phyloP scores from a whole-genome alignment of 345 rosid species.

The Citrus medica region DNA sequence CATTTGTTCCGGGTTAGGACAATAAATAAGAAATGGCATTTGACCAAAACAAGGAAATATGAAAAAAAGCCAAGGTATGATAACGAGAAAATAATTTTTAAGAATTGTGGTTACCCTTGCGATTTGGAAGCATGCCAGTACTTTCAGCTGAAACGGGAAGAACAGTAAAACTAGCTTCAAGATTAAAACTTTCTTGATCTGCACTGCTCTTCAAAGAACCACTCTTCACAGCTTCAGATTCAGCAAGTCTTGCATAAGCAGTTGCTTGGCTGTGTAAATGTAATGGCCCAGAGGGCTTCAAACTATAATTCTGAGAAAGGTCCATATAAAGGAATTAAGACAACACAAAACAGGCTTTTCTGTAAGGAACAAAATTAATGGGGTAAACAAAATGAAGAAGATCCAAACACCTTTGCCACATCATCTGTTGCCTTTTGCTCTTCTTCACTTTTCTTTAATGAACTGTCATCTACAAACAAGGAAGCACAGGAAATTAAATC shows the following conservation, averaged over 20 bases:
- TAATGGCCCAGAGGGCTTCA: slow-evolving; percentile 31
- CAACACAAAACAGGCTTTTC: neutral
- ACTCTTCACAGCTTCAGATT: slow-evolving; percentile 34
- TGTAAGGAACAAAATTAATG: neutral
- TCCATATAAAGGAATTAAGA: slow-evolving; percentile 1
- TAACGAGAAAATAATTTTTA: neutral
- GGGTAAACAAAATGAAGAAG: neutral
- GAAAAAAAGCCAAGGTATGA: neutral
- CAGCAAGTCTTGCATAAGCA: slow-evolving; percentile 58
- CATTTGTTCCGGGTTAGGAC: neutral
- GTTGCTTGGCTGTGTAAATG: slow-evolving; percentile 70
- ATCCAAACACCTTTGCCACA: slow-evolving; percentile 37
- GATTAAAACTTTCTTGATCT: slow-evolving; percentile 24
- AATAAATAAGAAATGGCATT: neutral
- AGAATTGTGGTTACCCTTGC: slow-evolving; percentile 37
- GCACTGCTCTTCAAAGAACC: slow-evolving; percentile 19
- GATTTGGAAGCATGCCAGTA: slow-evolving; percentile 69
- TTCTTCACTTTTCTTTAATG: slow-evolving; percentile 26
- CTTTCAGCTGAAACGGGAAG: slow-evolving; percentile 87
- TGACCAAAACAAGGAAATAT: neutral
- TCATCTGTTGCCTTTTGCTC: slow-evolving; percentile 23
- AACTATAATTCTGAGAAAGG: slow-evolving; percentile 30
- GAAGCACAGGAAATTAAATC: slow-evolving; percentile 5
- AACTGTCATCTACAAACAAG: slow-evolving; percentile 22
- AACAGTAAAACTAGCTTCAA: slow-evolving; percentile 39